Evolutionary conservation across 768 basidiomycete species (phyloP).

Genomic region (Boletellus emodensis): DNA sequence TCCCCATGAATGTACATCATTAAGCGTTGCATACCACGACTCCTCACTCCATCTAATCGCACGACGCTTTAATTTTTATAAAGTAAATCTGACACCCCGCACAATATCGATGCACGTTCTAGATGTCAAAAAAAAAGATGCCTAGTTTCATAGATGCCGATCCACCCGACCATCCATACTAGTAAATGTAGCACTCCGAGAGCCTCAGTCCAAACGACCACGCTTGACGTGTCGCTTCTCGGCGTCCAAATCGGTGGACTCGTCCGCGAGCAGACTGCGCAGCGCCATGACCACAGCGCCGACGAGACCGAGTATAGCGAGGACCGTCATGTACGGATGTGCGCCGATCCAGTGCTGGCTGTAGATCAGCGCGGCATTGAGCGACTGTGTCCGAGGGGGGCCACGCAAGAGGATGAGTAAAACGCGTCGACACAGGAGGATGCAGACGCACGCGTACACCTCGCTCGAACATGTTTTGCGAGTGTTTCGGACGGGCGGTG

Average conservation of each 20-base stretch:
- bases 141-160: too few species aligned
- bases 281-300: constrained; percentile 11
- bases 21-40: too few species aligned
- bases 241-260: constrained; percentile 6
- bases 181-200: too few species aligned
- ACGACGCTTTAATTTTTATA: too few species aligned
- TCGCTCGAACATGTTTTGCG: constrained; percentile 69
- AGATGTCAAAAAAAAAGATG: too few species aligned
- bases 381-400: constrained; percentile 8
- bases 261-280: constrained; percentile 14
- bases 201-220: constrained; percentile 21
- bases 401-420: too few species aligned
- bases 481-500: constrained; percentile 50
- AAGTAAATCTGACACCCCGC: too few species aligned
- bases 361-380: constrained; percentile 12
- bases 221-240: constrained; percentile 2
- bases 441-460: constrained; percentile 55
- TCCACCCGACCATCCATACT: too few species aligned
- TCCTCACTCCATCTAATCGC: too few species aligned
- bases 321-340: constrained; percentile 20
- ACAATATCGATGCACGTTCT: too few species aligned
- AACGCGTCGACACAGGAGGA: neutral
- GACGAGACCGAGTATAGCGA: constrained; percentile 8
- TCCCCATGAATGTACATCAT: too few species aligned
- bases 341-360: constrained; percentile 8